A percentile compares a stretch with the other conserved stretches of the same genome.
Conservation (phyloP, 176 grass and related monocot species). For the Ensete glaucum region DNA sequence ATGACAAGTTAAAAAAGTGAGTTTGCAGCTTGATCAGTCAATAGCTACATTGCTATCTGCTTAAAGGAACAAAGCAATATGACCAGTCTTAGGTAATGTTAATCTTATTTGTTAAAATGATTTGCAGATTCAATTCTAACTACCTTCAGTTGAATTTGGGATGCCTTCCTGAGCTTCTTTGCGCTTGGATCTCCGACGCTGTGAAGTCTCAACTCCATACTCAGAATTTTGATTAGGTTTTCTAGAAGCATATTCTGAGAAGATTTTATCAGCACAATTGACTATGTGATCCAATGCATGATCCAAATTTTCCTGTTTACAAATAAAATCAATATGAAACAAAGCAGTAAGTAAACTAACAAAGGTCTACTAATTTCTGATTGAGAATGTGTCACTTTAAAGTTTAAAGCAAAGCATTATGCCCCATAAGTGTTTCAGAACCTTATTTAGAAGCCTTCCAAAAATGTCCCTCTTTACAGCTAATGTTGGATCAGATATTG, state of each 20-base stretch:
- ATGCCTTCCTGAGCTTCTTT: slow-evolving; percentile 45
- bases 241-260: slow-evolving; percentile 23
- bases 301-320: slow-evolving; percentile 36
- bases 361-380: neutral
- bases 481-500: no score
- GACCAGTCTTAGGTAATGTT: neutral
- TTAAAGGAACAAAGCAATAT: slow-evolving; percentile 10
- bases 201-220: neutral
- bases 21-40: neutral
- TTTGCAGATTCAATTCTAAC: neutral
- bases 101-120: neutral
- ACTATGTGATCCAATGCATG: slow-evolving; percentile 57
- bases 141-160: neutral
- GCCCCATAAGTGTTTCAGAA: no score
- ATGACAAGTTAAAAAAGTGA: neutral
- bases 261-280: slow-evolving; percentile 40
- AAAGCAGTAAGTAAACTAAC: neutral
- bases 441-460: no score
- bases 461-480: no score
- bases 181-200: slow-evolving; percentile 21
- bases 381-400: no score
- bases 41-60: neutral
- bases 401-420: no score
- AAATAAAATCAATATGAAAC: slow-evolving; percentile 16
- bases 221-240: slow-evolving; percentile 23